Evolutionary conservation across 2,329 filamentous ascomycete species (phyloP).

Genomic region (Penicillium brasilianum): DNA sequence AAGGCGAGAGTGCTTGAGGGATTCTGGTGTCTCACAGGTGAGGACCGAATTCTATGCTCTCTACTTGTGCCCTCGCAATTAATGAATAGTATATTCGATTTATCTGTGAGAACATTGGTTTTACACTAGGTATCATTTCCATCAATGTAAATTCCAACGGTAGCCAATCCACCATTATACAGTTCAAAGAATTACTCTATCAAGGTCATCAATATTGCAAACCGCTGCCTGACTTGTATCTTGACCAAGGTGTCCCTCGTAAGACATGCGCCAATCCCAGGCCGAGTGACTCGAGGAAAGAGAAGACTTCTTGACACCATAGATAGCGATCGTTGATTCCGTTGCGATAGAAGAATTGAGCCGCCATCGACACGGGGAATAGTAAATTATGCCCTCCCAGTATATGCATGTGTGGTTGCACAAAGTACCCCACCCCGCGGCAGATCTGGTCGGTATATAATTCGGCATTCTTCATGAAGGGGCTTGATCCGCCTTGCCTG

Average conservation of each 20-base stretch:
- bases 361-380: constrained; percentile 18
- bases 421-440: constrained; percentile 21
- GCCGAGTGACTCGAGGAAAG: constrained; percentile 15
- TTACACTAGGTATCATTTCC: not conserved
- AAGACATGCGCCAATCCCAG: constrained; percentile 17
- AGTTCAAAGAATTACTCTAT: not conserved
- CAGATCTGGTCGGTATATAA: constrained; percentile 23
- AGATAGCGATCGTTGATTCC: constrained; percentile 17
- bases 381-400: constrained; percentile 22
- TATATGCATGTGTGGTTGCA: constrained; percentile 25
- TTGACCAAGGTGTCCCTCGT: constrained; percentile 23
- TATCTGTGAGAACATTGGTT: not conserved
- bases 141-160: not conserved
- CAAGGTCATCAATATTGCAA: not conserved
- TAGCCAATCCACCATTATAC: not conserved
- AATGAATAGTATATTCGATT: not conserved
- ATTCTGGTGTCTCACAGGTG: not conserved
- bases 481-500: not conserved
- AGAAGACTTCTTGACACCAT: constrained; percentile 24
- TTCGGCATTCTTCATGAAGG: constrained; percentile 8
- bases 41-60: not conserved
- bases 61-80: not conserved
- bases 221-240: constrained; percentile 12
- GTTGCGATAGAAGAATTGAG: constrained; percentile 16
- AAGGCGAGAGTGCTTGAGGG: not conserved